Conservation (phyloP, 163 green algal species). For the Scenedesmus sp. region DNA sequence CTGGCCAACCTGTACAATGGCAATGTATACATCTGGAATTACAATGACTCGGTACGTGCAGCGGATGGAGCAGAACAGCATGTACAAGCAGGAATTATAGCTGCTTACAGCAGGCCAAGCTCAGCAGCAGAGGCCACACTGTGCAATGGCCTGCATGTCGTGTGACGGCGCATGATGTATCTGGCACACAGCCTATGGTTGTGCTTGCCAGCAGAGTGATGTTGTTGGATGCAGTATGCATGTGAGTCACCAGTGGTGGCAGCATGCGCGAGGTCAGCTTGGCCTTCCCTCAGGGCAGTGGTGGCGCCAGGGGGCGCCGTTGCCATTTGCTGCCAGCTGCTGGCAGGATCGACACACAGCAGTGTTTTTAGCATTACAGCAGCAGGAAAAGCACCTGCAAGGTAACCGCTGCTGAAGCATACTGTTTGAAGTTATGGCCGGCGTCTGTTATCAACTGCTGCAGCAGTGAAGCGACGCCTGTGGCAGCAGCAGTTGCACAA, state of each 20-base stretch:
- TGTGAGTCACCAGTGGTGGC: too few species aligned
- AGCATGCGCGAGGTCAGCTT: too few species aligned
- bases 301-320: too few species aligned
- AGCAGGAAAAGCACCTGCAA: background rate
- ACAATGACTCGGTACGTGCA: constrained; percentile 86
- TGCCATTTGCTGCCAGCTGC: background rate
- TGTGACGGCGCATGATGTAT: too few species aligned
- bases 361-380: background rate
- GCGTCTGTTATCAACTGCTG: background rate
- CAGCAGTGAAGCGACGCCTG: too few species aligned
- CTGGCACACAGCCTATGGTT: background rate
- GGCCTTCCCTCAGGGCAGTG: too few species aligned
- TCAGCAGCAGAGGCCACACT: background rate
- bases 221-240: too few species aligned
- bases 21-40: constrained; percentile 99
- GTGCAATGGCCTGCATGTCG: background rate
- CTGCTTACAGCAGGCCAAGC: background rate
- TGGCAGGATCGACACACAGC: background rate
- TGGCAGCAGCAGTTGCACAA: background rate
- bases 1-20: constrained; percentile 98
- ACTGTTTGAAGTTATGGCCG: background rate
- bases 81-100: background rate
- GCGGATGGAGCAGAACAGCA: background rate
- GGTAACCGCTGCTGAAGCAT: background rate
- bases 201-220: background rate